A percentile compares a stretch with the other conserved stretches of the same genome.
Conservation (phyloP, 2,329 filamentous ascomycete genomes). For the Penicillium sp. region DNA sequence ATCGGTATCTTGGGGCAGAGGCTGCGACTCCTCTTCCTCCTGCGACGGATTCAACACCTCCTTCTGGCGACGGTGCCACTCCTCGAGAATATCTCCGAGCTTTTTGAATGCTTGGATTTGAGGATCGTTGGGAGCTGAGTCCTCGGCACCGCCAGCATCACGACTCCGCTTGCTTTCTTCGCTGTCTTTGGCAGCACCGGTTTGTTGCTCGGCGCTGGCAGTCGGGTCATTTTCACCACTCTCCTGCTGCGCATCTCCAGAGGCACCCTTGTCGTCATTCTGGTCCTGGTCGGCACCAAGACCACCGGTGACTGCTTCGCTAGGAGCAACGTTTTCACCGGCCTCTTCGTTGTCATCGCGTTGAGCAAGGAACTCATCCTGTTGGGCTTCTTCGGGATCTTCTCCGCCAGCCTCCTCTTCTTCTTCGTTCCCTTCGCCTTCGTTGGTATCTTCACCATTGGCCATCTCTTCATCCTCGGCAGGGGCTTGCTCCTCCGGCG, state of each 20-base stretch:
- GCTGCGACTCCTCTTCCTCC: conserved; percentile 53
- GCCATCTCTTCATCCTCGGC: conserved; percentile 43
- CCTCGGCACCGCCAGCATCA: conserved; percentile 38
- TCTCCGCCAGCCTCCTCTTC: conserved; percentile 39
- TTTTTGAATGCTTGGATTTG: conserved; percentile 81
- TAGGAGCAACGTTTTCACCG: conserved; percentile 52
- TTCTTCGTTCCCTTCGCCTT: conserved; percentile 50
- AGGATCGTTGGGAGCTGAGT: conserved; percentile 37
- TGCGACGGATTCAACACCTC: conserved; percentile 69
- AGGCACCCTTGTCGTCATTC: conserved; percentile 48
- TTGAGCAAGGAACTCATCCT: conserved; percentile 46
- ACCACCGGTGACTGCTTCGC: conserved; percentile 42
- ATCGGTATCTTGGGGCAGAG: conserved; percentile 62
- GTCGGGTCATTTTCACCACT: conserved; percentile 46
- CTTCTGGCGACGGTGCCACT: conserved; percentile 84
- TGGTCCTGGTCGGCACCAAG: conserved; percentile 41
- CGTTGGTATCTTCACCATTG: conserved; percentile 45
- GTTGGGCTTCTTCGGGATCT: conserved; percentile 54
- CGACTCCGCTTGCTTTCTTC: conserved; percentile 39
- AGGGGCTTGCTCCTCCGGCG: conserved; percentile 31
- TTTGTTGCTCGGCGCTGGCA: conserved; percentile 47
- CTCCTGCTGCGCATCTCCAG: conserved; percentile 43
- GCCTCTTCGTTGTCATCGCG: conserved; percentile 53
- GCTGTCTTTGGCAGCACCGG: conserved; percentile 41
- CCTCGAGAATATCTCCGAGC: conserved; percentile 85